Evolutionary conservation across 164 flowering plant species (phyloP).

Genomic region (Umbilicus rupestris): DNA sequence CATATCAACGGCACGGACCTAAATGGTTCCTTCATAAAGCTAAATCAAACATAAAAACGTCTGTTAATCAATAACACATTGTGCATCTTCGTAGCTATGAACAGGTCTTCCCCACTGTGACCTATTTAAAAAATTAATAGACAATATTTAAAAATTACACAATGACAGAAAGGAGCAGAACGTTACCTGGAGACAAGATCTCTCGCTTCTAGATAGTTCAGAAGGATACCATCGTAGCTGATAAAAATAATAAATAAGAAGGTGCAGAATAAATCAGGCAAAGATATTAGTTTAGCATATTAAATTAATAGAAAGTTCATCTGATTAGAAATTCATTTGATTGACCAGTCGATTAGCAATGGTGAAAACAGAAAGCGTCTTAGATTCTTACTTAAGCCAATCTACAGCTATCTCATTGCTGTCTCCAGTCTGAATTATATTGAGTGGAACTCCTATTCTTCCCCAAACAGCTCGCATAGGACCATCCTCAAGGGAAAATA

Average conservation of each 20-base stretch:
- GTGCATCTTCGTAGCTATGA: neutral
- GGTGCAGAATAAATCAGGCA: neutral
- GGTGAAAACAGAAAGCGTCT: neutral
- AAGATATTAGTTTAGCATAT: neutral
- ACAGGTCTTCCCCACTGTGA: neutral
- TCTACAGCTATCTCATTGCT: constrained; percentile 34
- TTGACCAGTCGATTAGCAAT: neutral
- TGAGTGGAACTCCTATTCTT: constrained; percentile 49
- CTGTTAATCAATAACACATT: neutral
- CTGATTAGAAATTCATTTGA: neutral
- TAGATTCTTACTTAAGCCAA: constrained; percentile 71
- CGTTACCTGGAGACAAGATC: constrained; percentile 50
- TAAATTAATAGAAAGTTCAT: neutral
- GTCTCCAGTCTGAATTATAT: constrained; percentile 28
- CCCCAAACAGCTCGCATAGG: constrained; percentile 58
- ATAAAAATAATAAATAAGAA: constrained; percentile 21
- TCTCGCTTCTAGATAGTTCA: constrained; percentile 71
- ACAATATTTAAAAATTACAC: neutral
- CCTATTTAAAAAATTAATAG: neutral
- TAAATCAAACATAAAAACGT: constrained; percentile 25
- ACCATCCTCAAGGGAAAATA: constrained; percentile 74
- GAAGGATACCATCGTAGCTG: constrained; percentile 88
- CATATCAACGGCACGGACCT: constrained; percentile 77
- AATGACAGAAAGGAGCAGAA: neutral
- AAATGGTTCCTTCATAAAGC: constrained; percentile 96